These are phyloP conservation scores for Diplocarpon rosae DNA, from an alignment of 2,329 filamentous ascomycete species.

Conservation along the genomic window DNA sequence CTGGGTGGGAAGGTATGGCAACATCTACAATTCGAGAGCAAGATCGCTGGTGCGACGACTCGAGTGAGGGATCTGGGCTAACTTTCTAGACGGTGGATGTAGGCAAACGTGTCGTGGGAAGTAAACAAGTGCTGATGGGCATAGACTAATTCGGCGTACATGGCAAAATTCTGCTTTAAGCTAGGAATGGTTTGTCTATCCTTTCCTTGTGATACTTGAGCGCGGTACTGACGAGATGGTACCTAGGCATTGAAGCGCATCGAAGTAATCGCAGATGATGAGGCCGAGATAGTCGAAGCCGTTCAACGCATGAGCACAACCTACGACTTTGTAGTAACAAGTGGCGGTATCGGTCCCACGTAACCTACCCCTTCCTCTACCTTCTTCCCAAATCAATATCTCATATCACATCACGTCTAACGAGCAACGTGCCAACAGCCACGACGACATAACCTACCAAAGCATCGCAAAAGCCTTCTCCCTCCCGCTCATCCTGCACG, in stretches of 20 bases:
- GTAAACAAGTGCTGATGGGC: constrained; percentile 13
- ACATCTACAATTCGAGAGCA: too few relatives aligned
- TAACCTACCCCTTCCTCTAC: constrained; percentile 34
- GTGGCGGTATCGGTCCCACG: constrained; percentile 93
- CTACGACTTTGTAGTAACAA: constrained; percentile 93
- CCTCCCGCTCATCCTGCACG: constrained; percentile 65
- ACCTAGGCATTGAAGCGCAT: constrained; percentile 63
- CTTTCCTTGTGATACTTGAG: constrained; percentile 33
- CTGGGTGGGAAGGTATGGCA: constrained; percentile 74
- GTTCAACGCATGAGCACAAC: constrained; percentile 74
- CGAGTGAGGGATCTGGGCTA: constrained; percentile 19
- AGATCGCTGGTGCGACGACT: too few relatives aligned
- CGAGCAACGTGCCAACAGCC: constrained; percentile 38
- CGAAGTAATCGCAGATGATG: constrained; percentile 90
- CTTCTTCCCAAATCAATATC: not conserved
- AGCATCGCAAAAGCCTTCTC: constrained; percentile 85
- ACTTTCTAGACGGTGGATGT: constrained; percentile 29
- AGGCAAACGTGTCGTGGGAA: constrained; percentile 7
- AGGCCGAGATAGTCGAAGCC: constrained; percentile 76
- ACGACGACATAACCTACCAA: constrained; percentile 96
- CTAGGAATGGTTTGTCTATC: constrained; percentile 42
- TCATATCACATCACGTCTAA: not conserved
- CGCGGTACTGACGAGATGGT: too few relatives aligned
- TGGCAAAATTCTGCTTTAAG: constrained; percentile 55
- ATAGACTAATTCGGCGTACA: constrained; percentile 55